Evolutionary conservation across 345 rosid species (phyloP).

Genomic region (Adansonia digitata): DNA sequence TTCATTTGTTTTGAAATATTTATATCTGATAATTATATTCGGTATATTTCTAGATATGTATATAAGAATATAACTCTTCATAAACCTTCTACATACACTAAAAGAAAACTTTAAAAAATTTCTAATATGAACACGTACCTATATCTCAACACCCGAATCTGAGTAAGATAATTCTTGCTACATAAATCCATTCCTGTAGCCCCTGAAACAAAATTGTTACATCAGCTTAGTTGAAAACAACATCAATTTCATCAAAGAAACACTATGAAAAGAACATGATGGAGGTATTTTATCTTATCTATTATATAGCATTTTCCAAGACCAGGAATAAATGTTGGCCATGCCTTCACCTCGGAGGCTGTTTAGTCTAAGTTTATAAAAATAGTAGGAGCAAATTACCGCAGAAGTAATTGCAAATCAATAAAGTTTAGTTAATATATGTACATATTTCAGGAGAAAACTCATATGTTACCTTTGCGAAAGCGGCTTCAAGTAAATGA

Average conservation of each 20-base stretch:
- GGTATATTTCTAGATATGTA: no score
- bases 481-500: conserved; percentile 59
- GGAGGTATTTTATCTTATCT: neutral
- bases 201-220: conserved; percentile 28
- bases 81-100: no score
- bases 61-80: no score
- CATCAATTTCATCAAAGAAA: neutral
- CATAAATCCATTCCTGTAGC: conserved; percentile 55
- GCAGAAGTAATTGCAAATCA: neutral
- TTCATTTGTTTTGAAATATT: no score
- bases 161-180: conserved; percentile 73
- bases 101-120: no score
- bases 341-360: conserved; percentile 53
- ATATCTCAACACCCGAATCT: no score
- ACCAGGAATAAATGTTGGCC: conserved; percentile 58
- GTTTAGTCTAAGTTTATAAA: conserved; percentile 40
- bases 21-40: no score
- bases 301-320: conserved; percentile 47
- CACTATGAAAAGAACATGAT: neutral
- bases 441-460: neutral
- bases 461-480: conserved; percentile 35
- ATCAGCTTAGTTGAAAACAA: neutral
- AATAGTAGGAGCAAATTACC: conserved; percentile 25
- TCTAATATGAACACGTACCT: no score
- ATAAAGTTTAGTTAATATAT: neutral